Percentiles rank a stretch among this genome's conserved stretches.
Evolutionary conservation across 2,329 filamentous ascomycete species (phyloP).

Genomic region (Waltergamsia citrina): DNA sequence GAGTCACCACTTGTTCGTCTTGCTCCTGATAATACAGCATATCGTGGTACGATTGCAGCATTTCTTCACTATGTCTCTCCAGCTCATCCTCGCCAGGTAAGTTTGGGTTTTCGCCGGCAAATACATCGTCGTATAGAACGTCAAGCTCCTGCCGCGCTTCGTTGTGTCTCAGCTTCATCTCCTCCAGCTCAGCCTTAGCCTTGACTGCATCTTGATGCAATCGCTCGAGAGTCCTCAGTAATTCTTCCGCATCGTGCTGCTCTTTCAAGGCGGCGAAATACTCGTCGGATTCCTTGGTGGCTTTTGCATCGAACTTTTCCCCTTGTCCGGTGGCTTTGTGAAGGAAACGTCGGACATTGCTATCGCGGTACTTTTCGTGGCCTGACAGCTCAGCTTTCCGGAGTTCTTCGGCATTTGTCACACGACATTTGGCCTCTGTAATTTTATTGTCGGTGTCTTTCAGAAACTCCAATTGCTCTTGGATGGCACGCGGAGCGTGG

Average conservation of each 20-base stretch:
- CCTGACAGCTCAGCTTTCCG: slow-evolving; percentile 38
- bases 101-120: slow-evolving; percentile 39
- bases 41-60: slow-evolving; percentile 25
- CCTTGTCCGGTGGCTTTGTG: slow-evolving; percentile 39
- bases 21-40: slow-evolving; percentile 22
- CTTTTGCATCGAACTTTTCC: slow-evolving; percentile 27
- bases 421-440: no score
- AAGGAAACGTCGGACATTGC: slow-evolving; percentile 38
- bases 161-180: slow-evolving; percentile 20
- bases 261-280: slow-evolving; percentile 43
- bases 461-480: no score
- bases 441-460: no score
- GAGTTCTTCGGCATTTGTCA: no score
- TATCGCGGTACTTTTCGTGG: slow-evolving; percentile 43
- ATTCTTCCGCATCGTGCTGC: slow-evolving; percentile 32
- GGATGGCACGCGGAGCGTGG: no score
- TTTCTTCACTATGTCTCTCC: slow-evolving; percentile 25
- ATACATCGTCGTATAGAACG: slow-evolving; percentile 34
- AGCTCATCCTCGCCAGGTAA: slow-evolving; percentile 42
- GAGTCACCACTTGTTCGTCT: slow-evolving; percentile 28
- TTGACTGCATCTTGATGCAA: slow-evolving; percentile 29
- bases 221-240: slow-evolving; percentile 25
- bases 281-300: slow-evolving; percentile 38
- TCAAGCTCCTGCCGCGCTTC: slow-evolving; percentile 37
- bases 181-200: slow-evolving; percentile 24